Evolutionary conservation across 192 early-diverging fungal species (phyloP).

Genomic region (Backusella liffmaniae): DNA sequence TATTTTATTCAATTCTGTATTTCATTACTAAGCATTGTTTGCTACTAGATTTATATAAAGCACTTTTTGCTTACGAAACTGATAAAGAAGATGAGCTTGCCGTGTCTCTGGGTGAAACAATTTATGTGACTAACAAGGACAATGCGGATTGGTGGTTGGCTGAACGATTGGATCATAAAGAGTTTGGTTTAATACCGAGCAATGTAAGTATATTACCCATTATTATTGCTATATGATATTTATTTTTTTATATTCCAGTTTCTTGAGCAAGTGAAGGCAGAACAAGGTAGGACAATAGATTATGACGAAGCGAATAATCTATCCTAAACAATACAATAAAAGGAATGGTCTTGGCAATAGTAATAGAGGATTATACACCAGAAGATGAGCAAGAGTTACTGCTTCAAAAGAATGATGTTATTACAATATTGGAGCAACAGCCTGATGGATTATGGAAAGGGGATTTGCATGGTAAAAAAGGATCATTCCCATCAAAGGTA

Average conservation of each 20-base stretch:
- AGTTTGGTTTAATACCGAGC: conserved; percentile 43
- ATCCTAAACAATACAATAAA: background rate
- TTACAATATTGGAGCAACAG: conserved; percentile 61
- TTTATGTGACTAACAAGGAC: conserved; percentile 52
- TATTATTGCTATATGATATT: background rate
- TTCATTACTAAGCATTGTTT: background rate
- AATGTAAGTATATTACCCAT: conserved; percentile 35
- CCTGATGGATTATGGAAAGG: conserved; percentile 69
- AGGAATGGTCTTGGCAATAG: conserved; percentile 46
- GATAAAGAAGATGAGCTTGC: conserved; percentile 62
- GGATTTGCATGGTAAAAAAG: conserved; percentile 62
- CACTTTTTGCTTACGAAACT: conserved; percentile 49
- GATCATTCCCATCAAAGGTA: conserved; percentile 66
- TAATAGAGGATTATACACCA: conserved; percentile 69
- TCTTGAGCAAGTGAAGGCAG: conserved; percentile 10
- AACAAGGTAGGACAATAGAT: background rate
- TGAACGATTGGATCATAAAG: conserved; percentile 32
- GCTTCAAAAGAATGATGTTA: conserved; percentile 58
- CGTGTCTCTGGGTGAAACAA: conserved; percentile 53
- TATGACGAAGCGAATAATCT: background rate
- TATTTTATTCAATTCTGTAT: background rate
- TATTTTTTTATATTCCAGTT: conserved; percentile 2
- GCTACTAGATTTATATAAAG: conserved; percentile 27
- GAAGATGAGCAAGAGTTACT: conserved; percentile 59
- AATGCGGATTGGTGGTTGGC: conserved; percentile 54